Conservation (phyloP, 495 filamentous ascomycete genomes). For the Mytilinidion resinicola region DNA sequence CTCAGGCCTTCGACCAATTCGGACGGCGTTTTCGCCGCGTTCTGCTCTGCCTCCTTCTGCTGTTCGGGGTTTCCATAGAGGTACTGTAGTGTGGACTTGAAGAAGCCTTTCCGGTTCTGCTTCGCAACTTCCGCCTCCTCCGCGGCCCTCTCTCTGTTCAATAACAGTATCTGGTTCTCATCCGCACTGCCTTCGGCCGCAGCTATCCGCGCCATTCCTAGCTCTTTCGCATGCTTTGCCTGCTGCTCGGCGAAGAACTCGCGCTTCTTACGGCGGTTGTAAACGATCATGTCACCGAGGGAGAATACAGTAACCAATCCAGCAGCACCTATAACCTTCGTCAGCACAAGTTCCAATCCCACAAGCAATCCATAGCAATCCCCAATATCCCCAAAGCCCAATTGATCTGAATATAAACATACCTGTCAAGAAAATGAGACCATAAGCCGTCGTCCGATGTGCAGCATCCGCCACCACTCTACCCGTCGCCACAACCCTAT, state of each 20-base stretch:
- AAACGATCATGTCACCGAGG: constrained; percentile 75
- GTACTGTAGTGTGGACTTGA: not conserved
- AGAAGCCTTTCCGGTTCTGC: constrained; percentile 23
- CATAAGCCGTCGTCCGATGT: constrained; percentile 68
- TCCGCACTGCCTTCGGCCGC: constrained; percentile 25
- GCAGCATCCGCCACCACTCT: constrained; percentile 73
- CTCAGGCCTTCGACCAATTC: not conserved
- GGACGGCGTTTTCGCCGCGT: constrained; percentile 1
- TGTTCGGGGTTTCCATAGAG: constrained; percentile 13
- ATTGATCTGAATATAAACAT: constrained; percentile 27
- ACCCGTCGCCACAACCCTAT: constrained; percentile 61
- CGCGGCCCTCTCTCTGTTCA: constrained; percentile 32
- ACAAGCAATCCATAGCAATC: not conserved
- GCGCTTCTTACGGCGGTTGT: constrained; percentile 63
- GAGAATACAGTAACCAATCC: constrained; percentile 72
- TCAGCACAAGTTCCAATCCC: not conserved
- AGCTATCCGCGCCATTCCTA: constrained; percentile 27
- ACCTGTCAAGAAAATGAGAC: constrained; percentile 77
- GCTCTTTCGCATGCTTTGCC: constrained; percentile 25
- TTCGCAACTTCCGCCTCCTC: constrained; percentile 25
- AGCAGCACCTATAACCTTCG: constrained; percentile 52
- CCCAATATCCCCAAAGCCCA: not conserved
- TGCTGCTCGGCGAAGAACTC: constrained; percentile 33
- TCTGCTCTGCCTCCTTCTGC: constrained; percentile 19
- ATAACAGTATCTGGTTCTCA: constrained; percentile 29